Evolutionary conservation across 169 alveolate genomes (phyloP).

Genomic region (Besnoitia besnoiti): DNA sequence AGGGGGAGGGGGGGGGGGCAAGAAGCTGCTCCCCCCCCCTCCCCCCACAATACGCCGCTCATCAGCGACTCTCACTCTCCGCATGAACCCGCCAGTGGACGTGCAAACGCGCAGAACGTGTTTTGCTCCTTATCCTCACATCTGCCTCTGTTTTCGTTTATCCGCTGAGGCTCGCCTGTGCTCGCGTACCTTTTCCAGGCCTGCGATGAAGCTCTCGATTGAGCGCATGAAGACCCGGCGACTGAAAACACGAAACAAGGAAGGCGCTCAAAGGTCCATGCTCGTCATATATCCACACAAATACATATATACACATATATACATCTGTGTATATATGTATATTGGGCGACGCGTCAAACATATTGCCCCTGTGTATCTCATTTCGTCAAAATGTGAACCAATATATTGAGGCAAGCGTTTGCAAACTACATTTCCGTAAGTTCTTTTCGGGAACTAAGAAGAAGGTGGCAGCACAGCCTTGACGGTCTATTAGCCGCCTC

Average conservation of each 20-base stretch:
- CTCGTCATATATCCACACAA: neutral
- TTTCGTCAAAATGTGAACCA: neutral
- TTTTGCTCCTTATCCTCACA: neutral
- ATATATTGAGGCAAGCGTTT: neutral
- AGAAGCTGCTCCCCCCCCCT: no score
- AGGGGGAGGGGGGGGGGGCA: no score
- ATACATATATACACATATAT: neutral
- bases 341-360: neutral
- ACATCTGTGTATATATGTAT: neutral
- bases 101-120: neutral
- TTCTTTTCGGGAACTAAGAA: no score
- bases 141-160: neutral
- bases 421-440: neutral
- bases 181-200: slow-evolving; percentile 61
- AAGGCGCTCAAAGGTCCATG: neutral
- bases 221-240: slow-evolving; percentile 66
- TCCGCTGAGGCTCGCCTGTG: neutral
- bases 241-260: slow-evolving; percentile 34
- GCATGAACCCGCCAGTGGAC: neutral
- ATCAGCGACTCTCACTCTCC: no score
- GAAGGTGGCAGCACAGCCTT: no score
- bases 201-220: slow-evolving; percentile 62
- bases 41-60: no score
- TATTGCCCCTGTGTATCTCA: neutral
- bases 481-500: no score